Evolutionary conservation across 192 early-diverging fungal species (phyloP).

Genomic region (Oehlia diaphana): DNA sequence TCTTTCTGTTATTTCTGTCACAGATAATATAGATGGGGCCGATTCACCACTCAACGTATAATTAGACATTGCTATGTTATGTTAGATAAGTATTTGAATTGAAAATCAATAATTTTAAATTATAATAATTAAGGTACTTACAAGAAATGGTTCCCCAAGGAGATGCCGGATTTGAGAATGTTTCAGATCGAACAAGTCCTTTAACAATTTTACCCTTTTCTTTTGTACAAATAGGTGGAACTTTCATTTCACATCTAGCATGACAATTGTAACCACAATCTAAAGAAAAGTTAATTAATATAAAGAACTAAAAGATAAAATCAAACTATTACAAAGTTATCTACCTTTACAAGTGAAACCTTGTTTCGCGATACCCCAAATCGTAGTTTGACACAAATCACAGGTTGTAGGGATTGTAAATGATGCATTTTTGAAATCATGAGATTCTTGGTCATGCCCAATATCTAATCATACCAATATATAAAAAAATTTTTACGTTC

Average conservation of each 20-base stretch:
- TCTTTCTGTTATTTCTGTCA: constrained; percentile 3
- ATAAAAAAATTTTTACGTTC: not conserved
- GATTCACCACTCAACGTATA: constrained; percentile 14
- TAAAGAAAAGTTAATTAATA: not conserved
- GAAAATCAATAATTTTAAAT: constrained; percentile 8
- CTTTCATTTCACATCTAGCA: constrained; percentile 79
- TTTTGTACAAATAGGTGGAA: constrained; percentile 64
- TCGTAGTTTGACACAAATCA: constrained; percentile 69
- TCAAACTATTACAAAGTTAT: not conserved
- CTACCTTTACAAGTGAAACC: constrained; percentile 65
- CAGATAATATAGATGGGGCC: constrained; percentile 15
- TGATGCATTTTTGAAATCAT: constrained; percentile 67
- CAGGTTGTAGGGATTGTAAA: constrained; percentile 78
- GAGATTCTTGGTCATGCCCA: constrained; percentile 49
- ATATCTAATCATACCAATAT: constrained; percentile 42
- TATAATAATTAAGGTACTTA: constrained; percentile 12
- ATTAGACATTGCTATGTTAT: not conserved
- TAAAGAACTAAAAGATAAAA: not conserved
- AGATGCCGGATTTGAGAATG: constrained; percentile 29
- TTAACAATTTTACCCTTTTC: constrained; percentile 52
- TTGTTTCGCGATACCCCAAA: constrained; percentile 79
- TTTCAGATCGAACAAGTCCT: constrained; percentile 31
- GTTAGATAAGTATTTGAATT: not conserved
- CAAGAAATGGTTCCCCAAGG: constrained; percentile 35
- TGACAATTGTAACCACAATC: constrained; percentile 75